A percentile compares a stretch with the other conserved stretches of the same genome.
Evolutionary conservation across 805 yeast genomes (phyloP).

Genomic region (Lipomyces starkeyi): DNA sequence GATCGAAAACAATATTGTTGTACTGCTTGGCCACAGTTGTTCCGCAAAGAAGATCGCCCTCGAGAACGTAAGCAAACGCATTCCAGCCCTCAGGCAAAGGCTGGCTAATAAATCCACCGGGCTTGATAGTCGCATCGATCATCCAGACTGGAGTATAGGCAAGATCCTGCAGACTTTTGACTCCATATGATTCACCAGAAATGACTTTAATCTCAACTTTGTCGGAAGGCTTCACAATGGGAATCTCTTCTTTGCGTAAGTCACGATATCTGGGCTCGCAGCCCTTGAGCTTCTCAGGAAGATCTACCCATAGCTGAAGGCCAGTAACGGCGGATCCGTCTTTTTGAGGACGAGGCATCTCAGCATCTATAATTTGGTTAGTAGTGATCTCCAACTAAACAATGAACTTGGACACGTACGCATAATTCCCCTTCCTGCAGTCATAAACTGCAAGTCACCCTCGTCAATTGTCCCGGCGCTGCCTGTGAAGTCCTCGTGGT

Average conservation of each 20-base stretch:
- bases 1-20: constrained; percentile 37
- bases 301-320: constrained; percentile 87
- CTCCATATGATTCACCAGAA: constrained; percentile 78
- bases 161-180: constrained; percentile 70
- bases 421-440: constrained; percentile 86
- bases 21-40: constrained; percentile 35
- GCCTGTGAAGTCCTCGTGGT: constrained; percentile 89
- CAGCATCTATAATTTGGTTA: constrained; percentile 51
- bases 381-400: background rate
- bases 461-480: constrained; percentile 74
- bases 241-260: constrained; percentile 70
- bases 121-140: constrained; percentile 67
- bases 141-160: constrained; percentile 83
- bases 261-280: constrained; percentile 80
- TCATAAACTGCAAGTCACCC: constrained; percentile 92
- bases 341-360: constrained; percentile 72
- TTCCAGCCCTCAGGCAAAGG: constrained; percentile 49
- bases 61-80: constrained; percentile 43
- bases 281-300: constrained; percentile 67
- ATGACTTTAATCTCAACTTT: constrained; percentile 67
- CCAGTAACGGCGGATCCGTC: constrained; percentile 59
- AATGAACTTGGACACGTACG: constrained; percentile 48
- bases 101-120: constrained; percentile 72
- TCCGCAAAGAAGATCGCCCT: constrained; percentile 39
- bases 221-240: constrained; percentile 68